A percentile compares a stretch with the other conserved stretches of the same genome.
These are phyloP conservation scores for Helianthus annuus DNA, from an alignment of 129 eudicot genomes.

Conservation along the genomic window HanXRQr2.0-SUNRISE NC_035439.2:141377945-141378444, in stretches of 20 bases:
- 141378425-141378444: background rate
- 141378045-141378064: background rate
- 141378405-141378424: background rate
- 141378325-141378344: conserved; percentile 71
- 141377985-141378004: conserved; percentile 58
- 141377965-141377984: conserved; percentile 51
- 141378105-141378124: conserved; percentile 86
- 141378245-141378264: background rate
- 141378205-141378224: conserved; percentile 70
- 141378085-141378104: conserved; percentile 83
- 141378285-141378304: conserved; percentile 62
- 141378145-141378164: conserved; percentile 71
- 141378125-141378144: conserved; percentile 83
- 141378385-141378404: conserved; percentile 37
- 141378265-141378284: conserved; percentile 2
- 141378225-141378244: background rate
- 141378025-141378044: conserved; percentile 46
- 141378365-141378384: conserved; percentile 75
- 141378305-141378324: conserved; percentile 88
- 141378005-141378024: conserved; percentile 64
- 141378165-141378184: conserved; percentile 80
- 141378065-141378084: conserved; percentile 5
- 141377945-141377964: conserved; percentile 31
- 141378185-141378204: conserved; percentile 80
- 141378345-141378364: conserved; percentile 34